phyloP scores from a whole-genome alignment of 192 early-diverging fungal genomes.

The Coemansia sp. region DNA sequence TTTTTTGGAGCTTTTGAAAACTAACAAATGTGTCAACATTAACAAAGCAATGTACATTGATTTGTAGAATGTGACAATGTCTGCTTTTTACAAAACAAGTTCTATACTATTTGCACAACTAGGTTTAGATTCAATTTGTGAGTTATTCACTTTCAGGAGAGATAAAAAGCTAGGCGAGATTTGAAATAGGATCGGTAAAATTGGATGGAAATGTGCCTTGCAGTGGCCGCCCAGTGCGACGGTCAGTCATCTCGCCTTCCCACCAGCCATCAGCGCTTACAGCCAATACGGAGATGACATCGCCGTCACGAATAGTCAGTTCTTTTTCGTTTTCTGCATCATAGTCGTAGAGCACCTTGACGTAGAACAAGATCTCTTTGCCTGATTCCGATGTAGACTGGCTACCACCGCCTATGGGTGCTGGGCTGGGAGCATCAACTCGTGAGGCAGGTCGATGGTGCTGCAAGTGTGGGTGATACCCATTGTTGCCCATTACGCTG shows the following conservation, averaged over 20 bases:
- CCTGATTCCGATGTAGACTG: slow-evolving; percentile 19
- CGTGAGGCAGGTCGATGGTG: slow-evolving; percentile 10
- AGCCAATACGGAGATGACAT: slow-evolving; percentile 48
- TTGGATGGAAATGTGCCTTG: slow-evolving; percentile 56
- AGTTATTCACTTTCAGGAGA: too few relatives aligned
- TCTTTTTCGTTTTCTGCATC: slow-evolving; percentile 50
- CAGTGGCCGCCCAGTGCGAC: slow-evolving; percentile 24
- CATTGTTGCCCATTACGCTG: slow-evolving; percentile 28
- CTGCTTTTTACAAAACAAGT: too few relatives aligned
- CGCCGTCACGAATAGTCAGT: slow-evolving; percentile 46
- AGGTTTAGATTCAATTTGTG: too few relatives aligned
- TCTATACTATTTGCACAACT: too few relatives aligned
- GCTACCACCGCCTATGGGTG: background rate
- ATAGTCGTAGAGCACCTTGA: slow-evolving; percentile 56
- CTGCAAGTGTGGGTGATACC: slow-evolving; percentile 17
- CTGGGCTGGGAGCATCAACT: slow-evolving; percentile 3
- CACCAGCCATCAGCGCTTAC: slow-evolving; percentile 55
- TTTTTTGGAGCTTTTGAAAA: too few relatives aligned
- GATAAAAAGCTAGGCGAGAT: slow-evolving; percentile 17
- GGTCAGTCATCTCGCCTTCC: slow-evolving; percentile 53
- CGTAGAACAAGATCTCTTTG: slow-evolving; percentile 52
- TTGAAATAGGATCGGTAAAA: slow-evolving; percentile 48
- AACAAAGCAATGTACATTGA: too few relatives aligned
- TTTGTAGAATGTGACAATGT: too few relatives aligned
- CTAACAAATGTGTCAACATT: too few relatives aligned